Conservation (phyloP, 192 early-diverging fungal genomes). For the Kappamyces sp. region DNA sequence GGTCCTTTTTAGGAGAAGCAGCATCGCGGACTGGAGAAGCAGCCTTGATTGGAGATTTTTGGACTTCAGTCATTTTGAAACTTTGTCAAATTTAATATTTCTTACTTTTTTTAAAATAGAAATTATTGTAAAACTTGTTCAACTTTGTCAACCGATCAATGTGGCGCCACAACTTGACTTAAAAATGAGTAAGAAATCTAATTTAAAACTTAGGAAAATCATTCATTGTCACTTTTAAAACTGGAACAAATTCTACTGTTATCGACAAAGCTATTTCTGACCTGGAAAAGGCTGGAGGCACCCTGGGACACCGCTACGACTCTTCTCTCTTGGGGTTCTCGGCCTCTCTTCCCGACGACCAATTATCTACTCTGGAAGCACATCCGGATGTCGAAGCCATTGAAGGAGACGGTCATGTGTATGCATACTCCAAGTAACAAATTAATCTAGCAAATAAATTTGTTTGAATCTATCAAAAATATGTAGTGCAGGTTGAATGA, state of each 20-base stretch:
- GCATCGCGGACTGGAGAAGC: no score
- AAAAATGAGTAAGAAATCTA: not conserved
- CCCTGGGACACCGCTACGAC: slow-evolving; percentile 43
- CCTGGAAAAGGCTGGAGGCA: slow-evolving; percentile 35
- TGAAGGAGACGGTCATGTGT: slow-evolving; percentile 55
- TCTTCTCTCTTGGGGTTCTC: slow-evolving; percentile 49
- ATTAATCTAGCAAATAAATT: no score
- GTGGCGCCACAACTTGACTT: not conserved
- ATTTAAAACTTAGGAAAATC: not conserved
- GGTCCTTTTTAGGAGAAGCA: no score
- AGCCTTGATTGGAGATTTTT: slow-evolving; percentile 4
- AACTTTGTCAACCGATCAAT: not conserved
- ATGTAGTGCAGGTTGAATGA: no score
- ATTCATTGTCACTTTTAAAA: slow-evolving; percentile 54
- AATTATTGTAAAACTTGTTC: no score
- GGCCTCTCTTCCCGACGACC: slow-evolving; percentile 47
- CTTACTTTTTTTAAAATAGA: no score
- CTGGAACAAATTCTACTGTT: slow-evolving; percentile 31
- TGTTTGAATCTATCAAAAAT: no score
- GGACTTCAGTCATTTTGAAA: no score
- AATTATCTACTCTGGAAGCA: slow-evolving; percentile 37
- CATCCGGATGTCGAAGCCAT: slow-evolving; percentile 42
- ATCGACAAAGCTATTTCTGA: slow-evolving; percentile 34
- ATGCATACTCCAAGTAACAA: slow-evolving; percentile 32
- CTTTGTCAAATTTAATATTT: no score